A percentile compares a stretch with the other conserved stretches of the same genome.
Evolutionary conservation across 306 rosid species (phyloP).

Genomic region (Fragaria iinumae): DNA sequence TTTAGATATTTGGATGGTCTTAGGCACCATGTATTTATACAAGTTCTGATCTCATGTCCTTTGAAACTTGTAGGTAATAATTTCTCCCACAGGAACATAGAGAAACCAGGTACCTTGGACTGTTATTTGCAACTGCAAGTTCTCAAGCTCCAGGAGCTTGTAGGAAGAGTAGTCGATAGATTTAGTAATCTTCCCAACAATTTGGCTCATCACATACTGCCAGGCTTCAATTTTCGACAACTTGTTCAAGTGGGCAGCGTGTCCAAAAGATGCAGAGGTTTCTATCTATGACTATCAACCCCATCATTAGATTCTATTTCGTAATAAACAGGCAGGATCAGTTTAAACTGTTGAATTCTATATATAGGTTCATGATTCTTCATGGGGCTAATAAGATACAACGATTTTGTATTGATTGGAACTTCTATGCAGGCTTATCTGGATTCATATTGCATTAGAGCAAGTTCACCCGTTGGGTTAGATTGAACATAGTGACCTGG

Average conservation of each 20-base stretch:
- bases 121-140: not conserved
- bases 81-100: not conserved
- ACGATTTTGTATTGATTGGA: too few species aligned
- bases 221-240: not conserved
- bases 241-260: not conserved
- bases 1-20: too few species aligned
- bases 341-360: too few species aligned
- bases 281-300: not conserved
- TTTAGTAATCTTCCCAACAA: not conserved
- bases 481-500: too few species aligned
- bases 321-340: not conserved
- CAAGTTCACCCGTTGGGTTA: too few species aligned
- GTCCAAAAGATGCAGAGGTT: not conserved
- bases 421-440: too few species aligned
- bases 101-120: not conserved
- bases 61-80: not conserved
- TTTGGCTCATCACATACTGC: not conserved
- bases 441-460: too few species aligned
- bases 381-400: too few species aligned
- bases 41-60: not conserved
- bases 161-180: not conserved
- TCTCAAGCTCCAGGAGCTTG: not conserved
- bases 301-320: not conserved
- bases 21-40: not conserved
- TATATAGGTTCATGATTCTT: too few species aligned